phyloP scores from a whole-genome alignment of 305 asterid genomes.

The Ilex paraguariensis region DNA sequence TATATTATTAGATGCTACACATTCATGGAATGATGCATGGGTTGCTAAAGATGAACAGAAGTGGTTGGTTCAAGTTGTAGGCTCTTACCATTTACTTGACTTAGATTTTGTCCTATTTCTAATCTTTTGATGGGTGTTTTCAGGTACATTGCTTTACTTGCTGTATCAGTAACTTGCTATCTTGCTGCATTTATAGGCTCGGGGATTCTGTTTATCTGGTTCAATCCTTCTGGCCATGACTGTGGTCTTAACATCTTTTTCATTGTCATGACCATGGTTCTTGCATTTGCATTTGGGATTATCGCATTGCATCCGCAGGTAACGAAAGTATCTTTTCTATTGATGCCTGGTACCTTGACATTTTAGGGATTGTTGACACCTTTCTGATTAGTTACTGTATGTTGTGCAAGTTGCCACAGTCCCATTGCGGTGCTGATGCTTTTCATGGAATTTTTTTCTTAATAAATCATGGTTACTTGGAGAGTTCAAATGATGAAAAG shows the following conservation, averaged over 20 bases:
- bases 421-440: too few relatives aligned
- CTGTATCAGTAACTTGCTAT: conserved; percentile 70
- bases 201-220: conserved; percentile 87
- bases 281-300: conserved; percentile 67
- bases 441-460: too few relatives aligned
- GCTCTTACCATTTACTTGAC: conserved; percentile 5
- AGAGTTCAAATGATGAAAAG: too few relatives aligned
- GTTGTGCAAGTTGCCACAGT: too few relatives aligned
- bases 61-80: conserved; percentile 43
- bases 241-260: conserved; percentile 91
- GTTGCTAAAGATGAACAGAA: conserved; percentile 93
- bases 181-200: conserved; percentile 59
- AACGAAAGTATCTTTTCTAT: conserved; percentile 8
- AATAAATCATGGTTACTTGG: too few relatives aligned
- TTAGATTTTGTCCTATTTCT: conserved; percentile 17
- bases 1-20: conserved; percentile 78
- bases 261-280: conserved; percentile 81
- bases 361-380: too few relatives aligned
- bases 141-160: conserved; percentile 87
- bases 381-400: too few relatives aligned
- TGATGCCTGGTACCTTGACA: too few relatives aligned
- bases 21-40: conserved; percentile 97
- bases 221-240: conserved; percentile 91
- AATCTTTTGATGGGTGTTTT: conserved; percentile 16
- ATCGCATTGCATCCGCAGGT: conserved; percentile 89